Percentiles rank a stretch among this genome's conserved stretches.
phyloP scores from a whole-genome alignment of 495 filamentous ascomycete species.

The Trichodelitschia bisporula region DNA sequence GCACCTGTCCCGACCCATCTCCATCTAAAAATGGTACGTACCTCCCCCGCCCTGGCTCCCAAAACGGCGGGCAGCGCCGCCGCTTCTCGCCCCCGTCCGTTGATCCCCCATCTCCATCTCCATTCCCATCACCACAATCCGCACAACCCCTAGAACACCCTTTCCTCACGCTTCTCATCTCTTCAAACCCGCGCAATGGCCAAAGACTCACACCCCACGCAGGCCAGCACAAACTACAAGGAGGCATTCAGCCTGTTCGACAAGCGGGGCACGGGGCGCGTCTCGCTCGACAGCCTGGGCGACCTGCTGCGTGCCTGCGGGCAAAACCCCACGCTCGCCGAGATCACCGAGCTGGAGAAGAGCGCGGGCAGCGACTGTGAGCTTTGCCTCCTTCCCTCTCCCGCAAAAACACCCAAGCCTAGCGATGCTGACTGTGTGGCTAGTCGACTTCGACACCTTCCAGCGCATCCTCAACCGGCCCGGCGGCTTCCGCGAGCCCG shows the following conservation, averaged over 20 bases:
- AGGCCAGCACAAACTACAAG: constrained; percentile 99
- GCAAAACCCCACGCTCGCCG: constrained; percentile 85
- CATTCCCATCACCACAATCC: too few relatives aligned
- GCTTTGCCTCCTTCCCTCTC: constrained; percentile 10
- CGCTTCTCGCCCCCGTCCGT: too few relatives aligned
- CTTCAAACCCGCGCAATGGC: constrained; percentile 1
- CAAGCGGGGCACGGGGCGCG: constrained; percentile 85
- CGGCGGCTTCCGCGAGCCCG: constrained; percentile 91
- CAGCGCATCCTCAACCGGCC: constrained; percentile 86
- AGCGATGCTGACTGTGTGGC: not conserved
- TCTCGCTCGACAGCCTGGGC: constrained; percentile 62
- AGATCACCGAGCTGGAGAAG: constrained; percentile 77
- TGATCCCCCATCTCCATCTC: too few relatives aligned
- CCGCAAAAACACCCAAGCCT: not conserved
- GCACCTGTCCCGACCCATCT: too few relatives aligned
- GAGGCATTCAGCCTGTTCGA: constrained; percentile 99
- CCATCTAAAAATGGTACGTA: too few relatives aligned
- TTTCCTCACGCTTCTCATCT: too few relatives aligned
- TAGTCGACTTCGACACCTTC: constrained; percentile 97
- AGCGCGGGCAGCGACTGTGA: constrained; percentile 70
- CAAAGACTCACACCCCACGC: constrained; percentile 8
- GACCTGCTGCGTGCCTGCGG: constrained; percentile 90
- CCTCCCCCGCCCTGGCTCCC: too few relatives aligned
- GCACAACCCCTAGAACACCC: too few relatives aligned
- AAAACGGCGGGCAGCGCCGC: too few relatives aligned